Evolutionary conservation across 2,329 filamentous ascomycete genomes (phyloP).

Genomic region (Penicillium italicum): DNA sequence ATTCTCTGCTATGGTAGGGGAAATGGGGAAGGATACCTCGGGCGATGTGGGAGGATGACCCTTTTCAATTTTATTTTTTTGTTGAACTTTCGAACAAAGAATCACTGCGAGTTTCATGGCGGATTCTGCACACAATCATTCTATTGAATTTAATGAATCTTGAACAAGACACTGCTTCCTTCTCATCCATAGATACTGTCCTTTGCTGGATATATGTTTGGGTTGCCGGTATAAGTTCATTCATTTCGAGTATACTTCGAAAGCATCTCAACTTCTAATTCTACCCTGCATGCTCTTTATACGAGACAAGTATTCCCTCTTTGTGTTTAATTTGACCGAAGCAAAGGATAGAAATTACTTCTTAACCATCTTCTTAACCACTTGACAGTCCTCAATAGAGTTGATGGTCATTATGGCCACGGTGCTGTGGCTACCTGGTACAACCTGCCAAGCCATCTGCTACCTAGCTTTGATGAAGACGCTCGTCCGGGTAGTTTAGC

Average conservation of each 20-base stretch:
- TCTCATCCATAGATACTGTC: neutral
- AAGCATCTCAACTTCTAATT: neutral
- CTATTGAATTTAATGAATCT: neutral
- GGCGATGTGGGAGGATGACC: neutral
- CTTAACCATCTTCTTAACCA: neutral
- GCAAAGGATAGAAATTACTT: neutral
- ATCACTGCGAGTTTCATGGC: neutral
- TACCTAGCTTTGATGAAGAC: too few relatives aligned
- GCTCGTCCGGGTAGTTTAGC: too few relatives aligned
- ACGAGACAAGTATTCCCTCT: too few relatives aligned
- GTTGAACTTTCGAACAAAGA: neutral
- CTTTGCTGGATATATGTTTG: neutral
- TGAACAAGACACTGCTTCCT: too few relatives aligned
- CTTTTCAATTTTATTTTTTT: neutral
- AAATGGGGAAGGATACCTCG: neutral
- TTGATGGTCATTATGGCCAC: neutral
- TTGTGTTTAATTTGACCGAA: neutral
- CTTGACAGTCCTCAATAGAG: neutral
- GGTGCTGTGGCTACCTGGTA: neutral
- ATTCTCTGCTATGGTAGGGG: neutral
- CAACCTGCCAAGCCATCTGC: too few relatives aligned
- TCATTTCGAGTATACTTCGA: neutral
- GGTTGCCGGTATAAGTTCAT: neutral
- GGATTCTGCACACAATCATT: neutral
- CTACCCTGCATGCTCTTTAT: neutral